phyloP scores from a whole-genome alignment of 2,329 filamentous ascomycete genomes.

The Leptographium procerum region DNA sequence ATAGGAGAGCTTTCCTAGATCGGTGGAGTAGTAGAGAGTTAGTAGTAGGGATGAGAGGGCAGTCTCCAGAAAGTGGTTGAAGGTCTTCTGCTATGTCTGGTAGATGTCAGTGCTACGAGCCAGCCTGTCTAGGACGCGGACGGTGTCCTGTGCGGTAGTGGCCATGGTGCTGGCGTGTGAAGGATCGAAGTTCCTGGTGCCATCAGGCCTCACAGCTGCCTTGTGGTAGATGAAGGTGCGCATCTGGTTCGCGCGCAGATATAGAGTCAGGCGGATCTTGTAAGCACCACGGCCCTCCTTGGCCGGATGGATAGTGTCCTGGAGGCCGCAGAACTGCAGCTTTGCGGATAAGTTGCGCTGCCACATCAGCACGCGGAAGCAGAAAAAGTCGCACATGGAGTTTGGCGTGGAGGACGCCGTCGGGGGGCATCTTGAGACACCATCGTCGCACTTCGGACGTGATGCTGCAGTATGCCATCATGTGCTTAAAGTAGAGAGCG shows the following conservation, averaged over 20 bases:
- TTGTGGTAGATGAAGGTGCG: not conserved
- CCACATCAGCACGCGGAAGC: not conserved
- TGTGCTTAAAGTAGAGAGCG: not conserved
- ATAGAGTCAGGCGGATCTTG: not conserved
- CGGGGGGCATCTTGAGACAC: not conserved
- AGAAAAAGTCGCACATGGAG: not conserved
- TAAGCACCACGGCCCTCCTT: not conserved
- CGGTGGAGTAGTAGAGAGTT: not conserved
- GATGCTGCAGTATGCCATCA: not conserved
- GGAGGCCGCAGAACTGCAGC: not conserved
- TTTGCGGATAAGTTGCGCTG: not conserved
- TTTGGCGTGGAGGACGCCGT: not conserved
- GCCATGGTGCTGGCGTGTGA: not conserved
- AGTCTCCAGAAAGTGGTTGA: slow-evolving; percentile 1
- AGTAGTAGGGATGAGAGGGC: not conserved
- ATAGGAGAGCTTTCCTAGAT: not conserved
- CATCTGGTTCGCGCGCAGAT: slow-evolving; percentile 3
- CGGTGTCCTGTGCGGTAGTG: not conserved
- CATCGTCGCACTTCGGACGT: not conserved
- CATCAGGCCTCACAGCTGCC: not conserved
- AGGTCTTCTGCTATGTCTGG: not conserved
- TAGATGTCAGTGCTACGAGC: slow-evolving; percentile 1
- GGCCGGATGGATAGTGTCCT: not conserved
- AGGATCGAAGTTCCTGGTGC: not conserved
- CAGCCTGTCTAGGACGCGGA: not conserved